Evolutionary conservation across 257 asterid species (phyloP).

Genomic region (Coffea eugenioides): DNA sequence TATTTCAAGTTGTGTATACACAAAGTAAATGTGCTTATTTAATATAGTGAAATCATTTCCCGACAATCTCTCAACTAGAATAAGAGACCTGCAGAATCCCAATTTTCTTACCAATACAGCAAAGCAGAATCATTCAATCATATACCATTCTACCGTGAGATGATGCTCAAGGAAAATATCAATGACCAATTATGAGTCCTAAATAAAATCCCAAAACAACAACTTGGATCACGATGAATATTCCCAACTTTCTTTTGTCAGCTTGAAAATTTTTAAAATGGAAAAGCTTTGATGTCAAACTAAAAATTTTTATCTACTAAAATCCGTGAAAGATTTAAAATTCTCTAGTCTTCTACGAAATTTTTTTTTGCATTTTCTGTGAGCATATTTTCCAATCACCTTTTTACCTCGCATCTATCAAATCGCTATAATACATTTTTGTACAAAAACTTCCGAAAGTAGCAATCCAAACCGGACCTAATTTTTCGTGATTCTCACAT

Average conservation of each 20-base stretch:
- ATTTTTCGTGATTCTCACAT: too few relatives aligned
- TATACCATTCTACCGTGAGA: neutral
- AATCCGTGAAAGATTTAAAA: neutral
- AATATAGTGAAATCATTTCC: neutral
- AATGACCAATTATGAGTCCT: neutral
- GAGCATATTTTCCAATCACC: too few relatives aligned
- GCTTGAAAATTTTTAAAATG: neutral
- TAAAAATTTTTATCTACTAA: too few relatives aligned
- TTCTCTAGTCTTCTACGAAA: neutral
- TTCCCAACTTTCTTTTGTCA: neutral
- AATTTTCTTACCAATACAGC: constrained; percentile 8
- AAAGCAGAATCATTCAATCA: neutral
- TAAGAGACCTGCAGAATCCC: neutral
- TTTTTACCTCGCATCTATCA: too few relatives aligned
- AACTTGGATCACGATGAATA: too few relatives aligned
- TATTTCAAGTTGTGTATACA: neutral
- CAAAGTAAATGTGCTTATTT: neutral
- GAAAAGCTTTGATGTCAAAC: neutral
- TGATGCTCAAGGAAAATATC: neutral
- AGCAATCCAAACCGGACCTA: too few relatives aligned
- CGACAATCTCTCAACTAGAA: neutral
- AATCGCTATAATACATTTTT: too few relatives aligned
- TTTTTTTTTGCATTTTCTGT: too few relatives aligned
- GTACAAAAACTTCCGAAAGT: too few relatives aligned
- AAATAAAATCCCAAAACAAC: neutral